Base-by-base conservation (phyloP, 768 basidiomycete species). In the Lentinula sp. region DNA sequence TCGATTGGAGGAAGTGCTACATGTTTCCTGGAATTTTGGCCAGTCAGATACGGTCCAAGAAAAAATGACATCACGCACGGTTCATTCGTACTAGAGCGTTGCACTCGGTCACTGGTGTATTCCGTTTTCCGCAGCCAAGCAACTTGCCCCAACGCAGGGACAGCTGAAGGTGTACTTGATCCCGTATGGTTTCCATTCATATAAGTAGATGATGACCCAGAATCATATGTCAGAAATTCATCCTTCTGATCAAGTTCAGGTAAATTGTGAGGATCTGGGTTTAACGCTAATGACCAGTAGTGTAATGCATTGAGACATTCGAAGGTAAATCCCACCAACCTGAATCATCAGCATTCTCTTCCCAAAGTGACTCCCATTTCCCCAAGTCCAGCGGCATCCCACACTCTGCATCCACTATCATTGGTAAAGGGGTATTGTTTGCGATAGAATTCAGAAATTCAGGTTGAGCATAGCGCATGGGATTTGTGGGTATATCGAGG, bases 381-480 rank as follows among this genome's bases (percentile, higher is more conserved):
- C 90, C 88, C 51, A 96, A 76, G 70, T 98, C 93, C 28, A 99
- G 74, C 0, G 95, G 95, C 95, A 99, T 95, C 0, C 97, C 97
- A 65, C 88, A 89, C 71, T 99, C 97, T 0, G 92, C 93, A 66
- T 99, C 97, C 1, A 98, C 89, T 65, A 98, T 89, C 93, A 98
- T 95, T 0, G 97, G 96, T 18, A 97, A 71, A 0, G 91, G 89
- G 10, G 86, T 85, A 52, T 93, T 91, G 57, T 86, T 85, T 0
- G 91, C 89, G 41, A 97, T 76, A 6, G 86, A 81, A 63, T 91
- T 84, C 39, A 95, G 81, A 66, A 94, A 95, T 66, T 91, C 91
- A 6, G 93, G 90, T 18, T 84, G 83, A 15, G 93, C 89, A 71
- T 97, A 94, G 48, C 96, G 90, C 71, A 84, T 81, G 5, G 94